A percentile compares a stretch with the other conserved stretches of the same genome.
These are phyloP conservation scores for Exophiala lecanii-corni DNA, from an alignment of 2,329 filamentous ascomycete genomes.

Conservation along the genomic window DNA sequence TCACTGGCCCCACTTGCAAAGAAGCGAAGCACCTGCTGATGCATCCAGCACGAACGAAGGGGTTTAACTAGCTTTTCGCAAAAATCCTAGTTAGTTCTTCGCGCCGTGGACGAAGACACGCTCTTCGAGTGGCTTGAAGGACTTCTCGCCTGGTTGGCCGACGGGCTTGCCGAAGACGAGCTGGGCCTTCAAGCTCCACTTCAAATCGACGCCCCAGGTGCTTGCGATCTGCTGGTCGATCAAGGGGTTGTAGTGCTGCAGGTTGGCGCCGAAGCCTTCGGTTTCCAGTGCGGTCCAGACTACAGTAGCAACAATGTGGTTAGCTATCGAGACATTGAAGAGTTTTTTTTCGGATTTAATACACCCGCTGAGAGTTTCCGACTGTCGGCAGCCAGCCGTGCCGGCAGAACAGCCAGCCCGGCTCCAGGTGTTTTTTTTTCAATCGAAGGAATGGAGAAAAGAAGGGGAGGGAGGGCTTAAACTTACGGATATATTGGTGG, in stretches of 20 bases:
- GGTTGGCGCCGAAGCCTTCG: slow-evolving; percentile 79
- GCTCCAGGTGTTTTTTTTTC: no score
- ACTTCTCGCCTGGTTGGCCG: slow-evolving; percentile 14
- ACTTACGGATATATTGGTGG: slow-evolving; percentile 43
- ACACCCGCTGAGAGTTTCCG: no score
- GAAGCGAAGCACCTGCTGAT: no score
- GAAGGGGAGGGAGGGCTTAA: no score
- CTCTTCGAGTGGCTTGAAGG: slow-evolving; percentile 22
- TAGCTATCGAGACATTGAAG: no score
- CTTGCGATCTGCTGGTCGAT: slow-evolving; percentile 67
- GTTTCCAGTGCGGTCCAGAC: slow-evolving; percentile 78
- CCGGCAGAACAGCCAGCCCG: no score
- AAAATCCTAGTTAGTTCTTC: slow-evolving; percentile 12
- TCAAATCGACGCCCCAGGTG: slow-evolving; percentile 64
- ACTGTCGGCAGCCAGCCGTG: no score
- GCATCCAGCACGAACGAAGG: no score
- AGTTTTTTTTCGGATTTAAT: no score
- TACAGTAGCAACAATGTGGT: slow-evolving; percentile 28
- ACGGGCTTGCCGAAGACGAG: slow-evolving; percentile 66
- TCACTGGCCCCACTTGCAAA: no score
- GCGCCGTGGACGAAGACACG: slow-evolving; percentile 17
- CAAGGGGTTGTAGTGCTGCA: slow-evolving; percentile 91
- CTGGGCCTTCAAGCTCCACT: slow-evolving; percentile 77
- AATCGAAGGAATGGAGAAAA: neutral
- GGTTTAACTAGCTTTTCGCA: no score